Conservation (phyloP, 2,329 filamentous ascomycete genomes). For the Chalaropsis ovoidea region DNA sequence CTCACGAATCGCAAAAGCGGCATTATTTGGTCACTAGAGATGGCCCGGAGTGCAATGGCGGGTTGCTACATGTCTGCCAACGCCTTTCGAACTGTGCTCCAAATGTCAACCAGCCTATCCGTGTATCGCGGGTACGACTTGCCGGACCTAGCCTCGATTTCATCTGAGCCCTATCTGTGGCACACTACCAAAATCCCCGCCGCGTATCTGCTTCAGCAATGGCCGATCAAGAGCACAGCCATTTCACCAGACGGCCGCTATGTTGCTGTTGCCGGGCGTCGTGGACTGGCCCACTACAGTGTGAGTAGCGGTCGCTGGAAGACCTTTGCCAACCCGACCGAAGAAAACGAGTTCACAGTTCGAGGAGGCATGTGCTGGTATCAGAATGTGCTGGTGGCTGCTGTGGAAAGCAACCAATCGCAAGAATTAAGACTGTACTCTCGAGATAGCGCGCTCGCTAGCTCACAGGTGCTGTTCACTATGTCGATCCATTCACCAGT, state of each 20-base stretch:
- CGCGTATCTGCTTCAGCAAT: slow-evolving; percentile 78
- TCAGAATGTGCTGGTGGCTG: slow-evolving; percentile 85
- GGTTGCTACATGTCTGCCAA: slow-evolving; percentile 89
- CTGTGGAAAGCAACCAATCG: slow-evolving; percentile 72
- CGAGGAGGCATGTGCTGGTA: slow-evolving; percentile 98
- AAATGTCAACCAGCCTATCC: slow-evolving; percentile 80
- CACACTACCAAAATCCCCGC: slow-evolving; percentile 80
- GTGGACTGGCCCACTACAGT: slow-evolving; percentile 91
- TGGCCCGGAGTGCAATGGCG: slow-evolving; percentile 85
- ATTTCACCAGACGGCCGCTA: slow-evolving; percentile 90
- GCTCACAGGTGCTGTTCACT: slow-evolving; percentile 60
- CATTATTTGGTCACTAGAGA: slow-evolving; percentile 77
- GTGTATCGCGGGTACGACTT: slow-evolving; percentile 90
- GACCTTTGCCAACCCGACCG: slow-evolving; percentile 68
- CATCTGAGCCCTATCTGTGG: slow-evolving; percentile 88
- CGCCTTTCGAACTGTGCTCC: slow-evolving; percentile 75
- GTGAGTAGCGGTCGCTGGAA: slow-evolving; percentile 92
- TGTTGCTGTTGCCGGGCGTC: slow-evolving; percentile 85
- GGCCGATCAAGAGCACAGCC: slow-evolving; percentile 80
- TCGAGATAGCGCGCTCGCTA: slow-evolving; percentile 68
- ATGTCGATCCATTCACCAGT: slow-evolving; percentile 74
- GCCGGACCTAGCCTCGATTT: slow-evolving; percentile 81
- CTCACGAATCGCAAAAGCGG: slow-evolving; percentile 62
- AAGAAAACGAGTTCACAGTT: slow-evolving; percentile 85
- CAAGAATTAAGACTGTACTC: slow-evolving; percentile 90